Conservation (phyloP, 306 rosid genomes). For the Rubus idaeus region DNA sequence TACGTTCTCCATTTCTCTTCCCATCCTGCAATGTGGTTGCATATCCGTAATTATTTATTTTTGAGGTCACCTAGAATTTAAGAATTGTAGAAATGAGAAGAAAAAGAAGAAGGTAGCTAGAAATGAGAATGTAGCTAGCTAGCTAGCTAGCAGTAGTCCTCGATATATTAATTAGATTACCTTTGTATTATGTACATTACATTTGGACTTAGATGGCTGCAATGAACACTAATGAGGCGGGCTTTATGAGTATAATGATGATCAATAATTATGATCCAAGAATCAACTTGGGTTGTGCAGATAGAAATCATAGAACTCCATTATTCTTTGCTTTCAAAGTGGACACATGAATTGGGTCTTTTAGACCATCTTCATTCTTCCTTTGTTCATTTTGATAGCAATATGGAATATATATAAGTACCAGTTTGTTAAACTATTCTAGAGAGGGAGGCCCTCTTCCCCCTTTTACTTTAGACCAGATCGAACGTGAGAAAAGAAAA, state of each 20-base stretch:
- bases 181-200: background rate
- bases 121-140: background rate
- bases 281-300: constrained; percentile 45
- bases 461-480: constrained; percentile 32
- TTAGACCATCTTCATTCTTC: constrained; percentile 13
- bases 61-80: background rate
- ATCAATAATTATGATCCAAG: constrained; percentile 24
- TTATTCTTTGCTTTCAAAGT: constrained; percentile 47
- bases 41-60: background rate
- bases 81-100: background rate
- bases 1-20: background rate
- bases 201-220: background rate
- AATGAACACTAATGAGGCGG: constrained; percentile 20
- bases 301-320: constrained; percentile 34
- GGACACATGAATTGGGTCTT: constrained; percentile 37
- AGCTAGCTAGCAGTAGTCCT: background rate
- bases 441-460: background rate
- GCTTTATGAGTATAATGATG: constrained; percentile 33
- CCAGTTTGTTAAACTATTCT: background rate
- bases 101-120: background rate
- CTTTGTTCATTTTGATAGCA: constrained; percentile 14
- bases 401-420: constrained; percentile 22
- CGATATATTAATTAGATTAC: background rate
- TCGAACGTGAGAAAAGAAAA: constrained; percentile 34
- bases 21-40: background rate